Base-by-base conservation (phyloP, 1,284 basidiomycete genomes). In the Ustilago tritici region DNA sequence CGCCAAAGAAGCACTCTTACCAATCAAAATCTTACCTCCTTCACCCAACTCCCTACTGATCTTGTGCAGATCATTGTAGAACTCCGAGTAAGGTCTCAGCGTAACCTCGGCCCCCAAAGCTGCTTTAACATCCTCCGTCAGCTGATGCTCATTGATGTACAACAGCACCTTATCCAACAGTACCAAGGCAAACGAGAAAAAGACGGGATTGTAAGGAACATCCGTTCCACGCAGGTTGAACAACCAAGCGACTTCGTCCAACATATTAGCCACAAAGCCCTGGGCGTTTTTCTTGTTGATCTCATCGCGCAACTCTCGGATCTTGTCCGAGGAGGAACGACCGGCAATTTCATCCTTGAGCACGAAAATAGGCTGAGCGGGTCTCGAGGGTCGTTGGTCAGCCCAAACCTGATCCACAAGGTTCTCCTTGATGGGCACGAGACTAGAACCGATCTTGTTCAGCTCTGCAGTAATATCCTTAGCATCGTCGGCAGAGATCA, bases 221-320 rank as follows among this genome's bases (percentile, higher is more conserved):
- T 98, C 95, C 2, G 91, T 91, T 1, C 95, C 95, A 70, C 96
- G 91, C 50, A 99, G 88, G 87, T 98, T 98, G 88, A 98, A 94
- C 35, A 97, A 86, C 96, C 96, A 87, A 46, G 86, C 79, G 2
- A 75, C 68, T 63, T 85, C 84, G 65, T 86, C 84, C 23, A 85
- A 71, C 84, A 85, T 86, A 53, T 80, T 84, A 38, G 82, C 82
- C 0, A 86, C 82, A 49, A 79, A 81, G 12, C 82, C 83, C 14
- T 76, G 70, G 6, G 75, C 81, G 15, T 61, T 62, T 56, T 78
- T 73, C 49, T 81, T 76, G 64, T 71, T 66, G 49, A 85, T 62
- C 61, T 85, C 79, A 12, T 76, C 68, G n/a, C 82, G 65, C 64
- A 85, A 58, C 40, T 79, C 82, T 15, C 63, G 35, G 41, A 84